phyloP scores from a whole-genome alignment of 2,329 filamentous ascomycete species.

The Pseudogymnoascus pannorum region DNA sequence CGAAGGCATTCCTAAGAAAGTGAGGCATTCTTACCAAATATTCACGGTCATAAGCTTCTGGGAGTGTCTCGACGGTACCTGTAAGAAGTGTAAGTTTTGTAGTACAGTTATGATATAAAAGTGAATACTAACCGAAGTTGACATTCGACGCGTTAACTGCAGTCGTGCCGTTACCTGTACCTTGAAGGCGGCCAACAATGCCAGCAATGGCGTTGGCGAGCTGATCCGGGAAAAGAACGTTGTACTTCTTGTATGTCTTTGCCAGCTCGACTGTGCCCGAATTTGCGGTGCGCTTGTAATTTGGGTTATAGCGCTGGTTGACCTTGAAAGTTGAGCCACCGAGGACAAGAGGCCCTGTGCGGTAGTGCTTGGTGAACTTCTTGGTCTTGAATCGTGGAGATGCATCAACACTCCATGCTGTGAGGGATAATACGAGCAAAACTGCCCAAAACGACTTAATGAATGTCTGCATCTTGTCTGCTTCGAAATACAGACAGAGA shows the following conservation, averaged over 20 bases:
- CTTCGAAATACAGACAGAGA: conserved; percentile 7
- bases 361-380: conserved; percentile 1
- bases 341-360: not conserved
- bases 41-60: conserved; percentile 9
- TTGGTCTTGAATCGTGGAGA: not conserved
- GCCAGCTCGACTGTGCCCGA: conserved; percentile 21
- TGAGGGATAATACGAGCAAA: not conserved
- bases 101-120: not conserved
- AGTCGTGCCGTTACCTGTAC: conserved; percentile 12
- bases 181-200: conserved; percentile 3
- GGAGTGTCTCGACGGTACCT: conserved; percentile 9
- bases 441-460: not conserved
- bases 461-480: conserved; percentile 7
- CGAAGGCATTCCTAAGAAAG: not conserved
- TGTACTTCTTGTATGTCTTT: conserved; percentile 29
- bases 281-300: conserved; percentile 27
- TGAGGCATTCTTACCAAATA: not conserved
- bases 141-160: not conserved
- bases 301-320: conserved; percentile 20
- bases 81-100: not conserved
- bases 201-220: conserved; percentile 15
- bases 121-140: conserved; percentile 5
- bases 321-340: conserved; percentile 10
- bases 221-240: conserved; percentile 26
- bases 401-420: conserved; percentile 2